Evolutionary conservation across 306 rosid species (phyloP).

Genomic region (Parietaria judaica): DNA sequence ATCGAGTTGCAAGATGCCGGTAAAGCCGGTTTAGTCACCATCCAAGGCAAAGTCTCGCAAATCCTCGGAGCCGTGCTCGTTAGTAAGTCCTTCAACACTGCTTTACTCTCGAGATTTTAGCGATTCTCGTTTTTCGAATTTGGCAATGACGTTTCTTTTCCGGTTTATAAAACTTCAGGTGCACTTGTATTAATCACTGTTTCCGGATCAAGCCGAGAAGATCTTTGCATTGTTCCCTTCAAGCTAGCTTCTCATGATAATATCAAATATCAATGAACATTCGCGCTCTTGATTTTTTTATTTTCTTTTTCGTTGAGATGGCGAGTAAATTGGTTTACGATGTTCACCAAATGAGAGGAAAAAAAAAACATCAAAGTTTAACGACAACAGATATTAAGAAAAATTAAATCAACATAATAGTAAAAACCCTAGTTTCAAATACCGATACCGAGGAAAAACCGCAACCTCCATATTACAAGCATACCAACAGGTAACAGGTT

Average conservation of each 20-base stretch:
- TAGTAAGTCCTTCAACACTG: slow-evolving; percentile 41
- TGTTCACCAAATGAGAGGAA: too few relatives aligned
- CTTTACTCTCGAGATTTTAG: neutral
- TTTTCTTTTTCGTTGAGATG: neutral
- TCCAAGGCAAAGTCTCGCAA: slow-evolving; percentile 88
- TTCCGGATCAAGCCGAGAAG: slow-evolving; percentile 97
- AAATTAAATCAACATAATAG: too few relatives aligned
- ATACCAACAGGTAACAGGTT: too few relatives aligned
- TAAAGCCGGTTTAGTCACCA: slow-evolving; percentile 75
- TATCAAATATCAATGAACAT: neutral
- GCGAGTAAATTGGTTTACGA: too few relatives aligned
- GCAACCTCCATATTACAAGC: too few relatives aligned
- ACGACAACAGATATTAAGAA: too few relatives aligned
- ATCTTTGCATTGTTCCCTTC: slow-evolving; percentile 47
- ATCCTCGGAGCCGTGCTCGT: slow-evolving; percentile 83
- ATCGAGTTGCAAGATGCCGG: slow-evolving; percentile 83
- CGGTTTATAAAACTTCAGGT: slow-evolving; percentile 39
- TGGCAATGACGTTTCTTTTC: neutral
- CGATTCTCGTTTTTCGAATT: neutral
- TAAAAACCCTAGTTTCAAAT: too few relatives aligned
- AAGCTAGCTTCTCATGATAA: slow-evolving; percentile 22
- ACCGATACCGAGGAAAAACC: too few relatives aligned
- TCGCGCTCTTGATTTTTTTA: neutral
- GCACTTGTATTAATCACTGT: slow-evolving; percentile 83
- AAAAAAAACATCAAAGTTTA: too few relatives aligned